These are phyloP conservation scores for Verticillium nonalfalfae DNA, from an alignment of 2,329 filamentous ascomycete species.

Conservation along the genomic window DNA sequence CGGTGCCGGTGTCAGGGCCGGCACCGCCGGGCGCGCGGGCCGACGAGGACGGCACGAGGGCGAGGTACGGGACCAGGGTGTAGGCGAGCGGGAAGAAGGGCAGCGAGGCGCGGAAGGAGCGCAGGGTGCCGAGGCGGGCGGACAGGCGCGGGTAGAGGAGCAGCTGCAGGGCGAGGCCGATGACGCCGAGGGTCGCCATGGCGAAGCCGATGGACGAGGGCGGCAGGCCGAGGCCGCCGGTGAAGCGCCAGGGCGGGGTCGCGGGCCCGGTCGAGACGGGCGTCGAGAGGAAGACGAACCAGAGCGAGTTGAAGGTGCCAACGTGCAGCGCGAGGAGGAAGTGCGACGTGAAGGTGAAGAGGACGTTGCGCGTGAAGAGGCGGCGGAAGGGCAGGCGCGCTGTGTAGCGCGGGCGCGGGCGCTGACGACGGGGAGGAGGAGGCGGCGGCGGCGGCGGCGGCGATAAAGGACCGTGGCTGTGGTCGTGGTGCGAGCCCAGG, in stretches of 20 bases:
- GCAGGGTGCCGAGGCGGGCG: constrained; percentile 58
- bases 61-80: constrained; percentile 62
- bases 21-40: too few relatives aligned
- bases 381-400: constrained; percentile 43
- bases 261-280: constrained; percentile 39
- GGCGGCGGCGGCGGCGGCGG: constrained; percentile 6
- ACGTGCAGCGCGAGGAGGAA: constrained; percentile 68
- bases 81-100: constrained; percentile 68
- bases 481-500: neutral
- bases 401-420: constrained; percentile 29
- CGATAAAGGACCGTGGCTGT: constrained; percentile 10
- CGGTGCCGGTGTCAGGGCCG: too few relatives aligned
- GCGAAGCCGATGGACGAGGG: constrained; percentile 68
- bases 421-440: constrained; percentile 1
- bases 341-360: constrained; percentile 53
- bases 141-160: constrained; percentile 66
- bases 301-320: constrained; percentile 70
- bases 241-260: constrained; percentile 53
- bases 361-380: constrained; percentile 50
- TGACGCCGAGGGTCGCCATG: constrained; percentile 68
- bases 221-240: constrained; percentile 69
- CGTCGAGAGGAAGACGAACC: constrained; percentile 71
- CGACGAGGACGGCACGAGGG: constrained; percentile 51
- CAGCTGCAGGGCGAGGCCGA: constrained; percentile 70
- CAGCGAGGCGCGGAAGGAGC: constrained; percentile 62